These are phyloP conservation scores for Saturnispora halmiae DNA, from an alignment of 805 yeast genomes.

Conservation along the genomic window DNA sequence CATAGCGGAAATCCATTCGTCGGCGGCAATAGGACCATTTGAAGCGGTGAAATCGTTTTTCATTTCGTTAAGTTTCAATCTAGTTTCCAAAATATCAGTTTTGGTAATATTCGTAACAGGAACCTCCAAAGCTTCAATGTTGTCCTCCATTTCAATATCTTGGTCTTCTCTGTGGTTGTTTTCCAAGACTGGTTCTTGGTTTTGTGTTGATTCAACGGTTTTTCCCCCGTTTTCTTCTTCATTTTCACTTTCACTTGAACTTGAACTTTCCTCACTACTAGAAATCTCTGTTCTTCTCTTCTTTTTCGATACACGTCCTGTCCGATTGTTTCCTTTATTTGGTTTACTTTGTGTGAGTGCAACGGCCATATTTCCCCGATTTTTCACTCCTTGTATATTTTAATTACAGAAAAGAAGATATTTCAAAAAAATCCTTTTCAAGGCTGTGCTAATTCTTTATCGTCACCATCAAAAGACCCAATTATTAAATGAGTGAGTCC, in stretches of 20 bases:
- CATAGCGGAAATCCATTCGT: constrained; percentile 27
- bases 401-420: too few species aligned
- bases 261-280: constrained; percentile 31
- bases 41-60: neutral
- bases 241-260: constrained; percentile 4
- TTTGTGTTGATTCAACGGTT: constrained; percentile 7
- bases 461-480: neutral
- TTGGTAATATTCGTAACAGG: neutral
- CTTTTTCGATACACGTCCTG: constrained; percentile 44
- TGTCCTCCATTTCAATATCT: neutral
- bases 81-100: constrained; percentile 6
- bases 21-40: constrained; percentile 1
- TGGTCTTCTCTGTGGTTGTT: too few species aligned
- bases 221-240: constrained; percentile 15
- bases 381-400: too few species aligned
- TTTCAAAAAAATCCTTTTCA: neutral
- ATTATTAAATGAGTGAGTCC: neutral
- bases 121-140: neutral
- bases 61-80: constrained; percentile 2
- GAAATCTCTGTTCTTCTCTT: constrained; percentile 79
- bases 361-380: neutral
- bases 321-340: neutral
- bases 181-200: neutral
- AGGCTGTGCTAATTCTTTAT: neutral
- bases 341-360: neutral